Evolutionary conservation across 1,284 basidiomycete species (phyloP).

Genomic region (Ceratobasidium sp.): DNA sequence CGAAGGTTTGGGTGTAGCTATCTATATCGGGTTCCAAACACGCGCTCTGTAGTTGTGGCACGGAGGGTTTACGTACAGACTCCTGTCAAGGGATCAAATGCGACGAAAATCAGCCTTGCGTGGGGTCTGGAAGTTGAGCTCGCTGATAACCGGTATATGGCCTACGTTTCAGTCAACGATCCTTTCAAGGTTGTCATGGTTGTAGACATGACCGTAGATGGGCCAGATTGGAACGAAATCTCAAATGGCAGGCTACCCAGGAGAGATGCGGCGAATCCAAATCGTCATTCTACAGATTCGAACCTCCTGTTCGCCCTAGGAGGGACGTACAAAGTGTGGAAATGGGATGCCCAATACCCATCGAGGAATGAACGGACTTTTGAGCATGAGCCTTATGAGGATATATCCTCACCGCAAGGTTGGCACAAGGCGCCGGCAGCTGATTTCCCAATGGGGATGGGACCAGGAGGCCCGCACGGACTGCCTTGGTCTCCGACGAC

Average conservation of each 20-base stretch:
- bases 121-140: constrained; percentile 28
- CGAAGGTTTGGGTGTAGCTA: not conserved
- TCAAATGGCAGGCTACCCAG: not conserved
- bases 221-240: constrained; percentile 36
- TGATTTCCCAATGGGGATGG: constrained; percentile 57
- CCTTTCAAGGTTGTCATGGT: constrained; percentile 23
- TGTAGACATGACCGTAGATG: constrained; percentile 30
- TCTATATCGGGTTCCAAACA: not conserved
- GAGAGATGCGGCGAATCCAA: too few relatives aligned
- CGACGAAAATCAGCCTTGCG: constrained; percentile 25
- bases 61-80: constrained; percentile 33
- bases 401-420: constrained; percentile 79
- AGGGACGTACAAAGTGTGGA: constrained; percentile 72
- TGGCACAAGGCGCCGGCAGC: constrained; percentile 73
- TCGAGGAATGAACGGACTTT: constrained; percentile 63
- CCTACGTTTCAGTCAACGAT: constrained; percentile 24
- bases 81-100: not conserved
- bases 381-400: constrained; percentile 69
- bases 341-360: constrained; percentile 80
- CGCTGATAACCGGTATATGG: constrained; percentile 31
- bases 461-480: not conserved
- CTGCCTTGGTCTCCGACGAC: not conserved
- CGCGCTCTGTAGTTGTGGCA: not conserved
- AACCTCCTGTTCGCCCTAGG: constrained; percentile 46
- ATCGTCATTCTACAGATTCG: constrained; percentile 40